These are phyloP conservation scores for Rhizopus sp. DNA, from an alignment of 371 early-diverging fungal genomes.

Conservation along the genomic window DNA sequence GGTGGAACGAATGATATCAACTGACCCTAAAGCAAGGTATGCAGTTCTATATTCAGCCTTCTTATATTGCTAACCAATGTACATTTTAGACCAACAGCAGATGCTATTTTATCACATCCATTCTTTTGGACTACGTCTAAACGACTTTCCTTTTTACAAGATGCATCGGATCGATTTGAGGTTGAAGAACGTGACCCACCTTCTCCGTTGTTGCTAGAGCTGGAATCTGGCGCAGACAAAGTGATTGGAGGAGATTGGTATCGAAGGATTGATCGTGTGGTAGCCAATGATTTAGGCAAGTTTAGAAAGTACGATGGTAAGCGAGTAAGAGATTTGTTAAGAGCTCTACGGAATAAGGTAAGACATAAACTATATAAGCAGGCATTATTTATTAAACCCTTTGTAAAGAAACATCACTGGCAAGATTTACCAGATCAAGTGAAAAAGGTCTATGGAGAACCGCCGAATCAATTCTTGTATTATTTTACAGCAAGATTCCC, in stretches of 20 bases:
- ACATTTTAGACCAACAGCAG: slow-evolving; percentile 67
- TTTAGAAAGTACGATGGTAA: slow-evolving; percentile 91
- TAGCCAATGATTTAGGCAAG: slow-evolving; percentile 84
- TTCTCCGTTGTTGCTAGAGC: slow-evolving; percentile 60
- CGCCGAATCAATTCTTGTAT: slow-evolving; percentile 85
- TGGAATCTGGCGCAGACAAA: slow-evolving; percentile 65
- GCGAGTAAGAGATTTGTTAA: slow-evolving; percentile 83
- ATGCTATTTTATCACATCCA: slow-evolving; percentile 82
- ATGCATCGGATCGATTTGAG: slow-evolving; percentile 94
- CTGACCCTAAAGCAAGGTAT: slow-evolving; percentile 69
- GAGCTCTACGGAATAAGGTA: slow-evolving; percentile 89
- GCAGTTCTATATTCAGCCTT: neutral
- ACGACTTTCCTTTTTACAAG: slow-evolving; percentile 88
- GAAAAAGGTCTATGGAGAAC: slow-evolving; percentile 77
- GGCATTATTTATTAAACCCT: neutral
- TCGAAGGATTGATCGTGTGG: slow-evolving; percentile 73
- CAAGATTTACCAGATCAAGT: slow-evolving; percentile 85
- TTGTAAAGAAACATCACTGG: slow-evolving; percentile 87
- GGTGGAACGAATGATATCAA: slow-evolving; percentile 85
- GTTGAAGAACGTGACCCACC: slow-evolving; percentile 78
- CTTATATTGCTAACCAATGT: neutral
- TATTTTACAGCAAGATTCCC: slow-evolving; percentile 94
- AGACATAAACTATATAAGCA: neutral
- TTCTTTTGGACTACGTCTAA: slow-evolving; percentile 91
- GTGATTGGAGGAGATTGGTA: slow-evolving; percentile 84